A percentile compares a stretch with the other conserved stretches of the same genome.
Conservation (phyloP, 345 rosid species). For the Eucalyptus regnans region DNA sequence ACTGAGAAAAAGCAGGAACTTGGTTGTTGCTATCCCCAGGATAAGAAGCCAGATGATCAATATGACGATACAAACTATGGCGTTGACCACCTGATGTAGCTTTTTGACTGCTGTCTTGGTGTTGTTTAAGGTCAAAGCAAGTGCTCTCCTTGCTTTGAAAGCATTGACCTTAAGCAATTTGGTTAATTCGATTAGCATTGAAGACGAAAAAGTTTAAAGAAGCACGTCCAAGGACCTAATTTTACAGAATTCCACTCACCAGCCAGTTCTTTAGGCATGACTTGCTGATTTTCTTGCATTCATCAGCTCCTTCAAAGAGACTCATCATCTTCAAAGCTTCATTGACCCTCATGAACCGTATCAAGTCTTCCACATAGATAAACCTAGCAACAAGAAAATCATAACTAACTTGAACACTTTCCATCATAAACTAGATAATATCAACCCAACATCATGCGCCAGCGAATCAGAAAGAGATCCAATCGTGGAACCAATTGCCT, state of each 20-base stretch:
- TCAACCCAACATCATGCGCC: not conserved
- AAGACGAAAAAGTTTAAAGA: not conserved
- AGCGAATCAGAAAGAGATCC: not conserved
- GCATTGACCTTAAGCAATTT: constrained; percentile 51
- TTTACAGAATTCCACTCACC: constrained; percentile 32
- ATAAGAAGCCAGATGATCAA: constrained; percentile 65
- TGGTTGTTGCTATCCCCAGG: constrained; percentile 66
- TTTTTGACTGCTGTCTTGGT: constrained; percentile 90
- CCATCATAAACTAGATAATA: not conserved
- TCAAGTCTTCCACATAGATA: constrained; percentile 50
- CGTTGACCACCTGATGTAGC: constrained; percentile 54
- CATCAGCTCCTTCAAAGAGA: constrained; percentile 43
- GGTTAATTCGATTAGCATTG: not conserved
- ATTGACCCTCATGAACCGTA: constrained; percentile 54
- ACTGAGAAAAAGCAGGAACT: constrained; percentile 56
- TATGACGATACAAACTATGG: constrained; percentile 38
- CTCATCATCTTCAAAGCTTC: constrained; percentile 55
- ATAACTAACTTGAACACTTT: no score
- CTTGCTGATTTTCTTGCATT: constrained; percentile 49
- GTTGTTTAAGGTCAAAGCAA: constrained; percentile 72
- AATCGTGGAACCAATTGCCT: not conserved
- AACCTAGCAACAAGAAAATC: constrained; percentile 24
- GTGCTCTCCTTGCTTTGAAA: constrained; percentile 80
- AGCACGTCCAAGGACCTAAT: not conserved
- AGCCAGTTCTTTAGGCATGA: constrained; percentile 74